Conservation (phyloP, 805 yeast genomes). For the Saturnispora quitensis region DNA sequence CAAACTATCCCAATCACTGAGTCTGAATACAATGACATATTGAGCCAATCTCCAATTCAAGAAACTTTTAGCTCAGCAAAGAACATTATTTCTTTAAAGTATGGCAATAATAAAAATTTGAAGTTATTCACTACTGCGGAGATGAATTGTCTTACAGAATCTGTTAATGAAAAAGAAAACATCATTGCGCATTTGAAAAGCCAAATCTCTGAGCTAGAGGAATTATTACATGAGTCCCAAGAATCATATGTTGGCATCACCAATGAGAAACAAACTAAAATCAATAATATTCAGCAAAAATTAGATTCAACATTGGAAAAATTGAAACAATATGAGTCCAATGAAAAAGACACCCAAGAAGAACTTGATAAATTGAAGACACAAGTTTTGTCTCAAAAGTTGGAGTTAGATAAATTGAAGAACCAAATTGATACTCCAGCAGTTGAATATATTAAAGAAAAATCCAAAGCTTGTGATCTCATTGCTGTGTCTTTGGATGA, state of each 20-base stretch:
- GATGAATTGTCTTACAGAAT: background rate
- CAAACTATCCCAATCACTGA: conserved; percentile 15
- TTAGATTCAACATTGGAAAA: background rate
- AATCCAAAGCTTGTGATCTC: conserved; percentile 8
- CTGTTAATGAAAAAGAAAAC: background rate
- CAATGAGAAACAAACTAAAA: background rate
- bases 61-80: background rate
- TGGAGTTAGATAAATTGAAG: conserved; percentile 2
- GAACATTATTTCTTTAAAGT: background rate
- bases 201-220: background rate
- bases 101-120: background rate
- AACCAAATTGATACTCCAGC: conserved; percentile 11
- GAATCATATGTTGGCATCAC: background rate
- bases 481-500: conserved; percentile 12
- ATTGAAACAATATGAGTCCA: background rate
- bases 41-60: background rate
- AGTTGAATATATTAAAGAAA: conserved; percentile 12
- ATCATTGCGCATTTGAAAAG: conserved; percentile 1
- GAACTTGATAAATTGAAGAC: background rate
- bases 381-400: background rate
- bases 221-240: background rate
- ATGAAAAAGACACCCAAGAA: background rate
- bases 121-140: conserved; percentile 4
- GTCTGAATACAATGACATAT: conserved; percentile 19
- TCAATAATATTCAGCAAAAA: background rate